A percentile compares a stretch with the other conserved stretches of the same genome.
These are phyloP conservation scores for Rhizopogon roseolus DNA, from an alignment of 768 basidiomycete genomes.

Conservation along the genomic window DNA sequence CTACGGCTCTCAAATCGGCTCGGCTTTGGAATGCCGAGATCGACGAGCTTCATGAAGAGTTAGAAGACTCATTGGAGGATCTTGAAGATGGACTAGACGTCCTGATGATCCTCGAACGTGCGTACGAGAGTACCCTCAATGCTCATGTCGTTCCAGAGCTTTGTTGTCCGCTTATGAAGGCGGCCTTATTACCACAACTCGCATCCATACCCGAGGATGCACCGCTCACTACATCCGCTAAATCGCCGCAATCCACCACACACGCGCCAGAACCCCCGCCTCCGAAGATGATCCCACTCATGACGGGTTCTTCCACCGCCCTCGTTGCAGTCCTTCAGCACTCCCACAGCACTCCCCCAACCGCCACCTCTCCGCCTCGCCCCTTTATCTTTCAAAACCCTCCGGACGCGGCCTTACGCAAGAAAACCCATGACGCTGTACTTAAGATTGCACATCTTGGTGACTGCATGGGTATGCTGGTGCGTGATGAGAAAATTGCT, in stretches of 20 bases:
- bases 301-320: slow-evolving; percentile 63
- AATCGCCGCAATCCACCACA: not conserved
- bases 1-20: slow-evolving; percentile 18
- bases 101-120: slow-evolving; percentile 62
- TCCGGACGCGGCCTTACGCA: slow-evolving; percentile 15
- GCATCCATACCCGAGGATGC: slow-evolving; percentile 19
- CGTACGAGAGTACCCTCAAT: slow-evolving; percentile 61
- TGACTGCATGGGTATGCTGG: slow-evolving; percentile 84
- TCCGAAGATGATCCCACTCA: slow-evolving; percentile 33
- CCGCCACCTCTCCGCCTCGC: slow-evolving; percentile 9
- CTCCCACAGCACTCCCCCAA: slow-evolving; percentile 14
- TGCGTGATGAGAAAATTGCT: slow-evolving; percentile 71
- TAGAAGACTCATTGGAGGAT: slow-evolving; percentile 49
- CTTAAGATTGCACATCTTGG: slow-evolving; percentile 83
- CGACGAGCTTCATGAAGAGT: slow-evolving; percentile 40
- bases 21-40: slow-evolving; percentile 27
- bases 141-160: slow-evolving; percentile 47
- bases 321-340: slow-evolving; percentile 61
- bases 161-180: slow-evolving; percentile 4
- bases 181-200: slow-evolving; percentile 10
- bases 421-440: slow-evolving; percentile 47
- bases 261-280: slow-evolving; percentile 15
- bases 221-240: slow-evolving; percentile 1
- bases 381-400: slow-evolving; percentile 16
- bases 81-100: slow-evolving; percentile 69